These are phyloP conservation scores for Penicillium verrucosum DNA, from an alignment of 2,329 filamentous ascomycete species.

Conservation along the genomic window DNA sequence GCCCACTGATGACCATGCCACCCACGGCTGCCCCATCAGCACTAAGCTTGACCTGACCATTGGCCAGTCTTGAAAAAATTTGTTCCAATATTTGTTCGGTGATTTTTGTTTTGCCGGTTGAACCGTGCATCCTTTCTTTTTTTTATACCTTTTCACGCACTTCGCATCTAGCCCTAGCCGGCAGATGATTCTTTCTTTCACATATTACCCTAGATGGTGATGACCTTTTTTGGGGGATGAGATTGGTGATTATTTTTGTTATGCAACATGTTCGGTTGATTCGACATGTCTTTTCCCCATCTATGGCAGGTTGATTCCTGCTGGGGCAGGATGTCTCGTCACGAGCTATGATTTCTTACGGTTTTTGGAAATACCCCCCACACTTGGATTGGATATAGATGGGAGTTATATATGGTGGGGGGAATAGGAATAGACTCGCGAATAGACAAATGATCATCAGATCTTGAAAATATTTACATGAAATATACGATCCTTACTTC, in stretches of 20 bases:
- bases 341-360: slow-evolving; percentile 10
- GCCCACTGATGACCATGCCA: slow-evolving; percentile 41
- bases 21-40: slow-evolving; percentile 39
- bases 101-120: slow-evolving; percentile 20
- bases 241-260: slow-evolving; percentile 8
- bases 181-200: neutral
- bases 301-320: slow-evolving; percentile 1
- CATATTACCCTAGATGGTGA: neutral
- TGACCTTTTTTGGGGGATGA: neutral
- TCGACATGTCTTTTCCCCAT: slow-evolving; percentile 8
- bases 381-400: neutral
- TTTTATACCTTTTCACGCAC: slow-evolving; percentile 1
- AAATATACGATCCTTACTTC: slow-evolving; percentile 7
- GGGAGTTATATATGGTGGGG: neutral
- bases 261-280: slow-evolving; percentile 10
- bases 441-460: slow-evolving; percentile 7
- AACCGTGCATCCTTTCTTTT: slow-evolving; percentile 24
- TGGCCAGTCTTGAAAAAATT: slow-evolving; percentile 23
- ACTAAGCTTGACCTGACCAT: slow-evolving; percentile 35
- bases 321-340: slow-evolving; percentile 8
- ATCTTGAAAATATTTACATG: slow-evolving; percentile 7
- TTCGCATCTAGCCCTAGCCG: slow-evolving; percentile 1
- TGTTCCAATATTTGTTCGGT: neutral
- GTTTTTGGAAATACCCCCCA: slow-evolving; percentile 1
- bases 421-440: neutral